Evolutionary conservation across 192 early-diverging fungal genomes (phyloP), one percentile per base, ranked within the genome.

Genomic region (Blastocladiella britannica): DNA sequence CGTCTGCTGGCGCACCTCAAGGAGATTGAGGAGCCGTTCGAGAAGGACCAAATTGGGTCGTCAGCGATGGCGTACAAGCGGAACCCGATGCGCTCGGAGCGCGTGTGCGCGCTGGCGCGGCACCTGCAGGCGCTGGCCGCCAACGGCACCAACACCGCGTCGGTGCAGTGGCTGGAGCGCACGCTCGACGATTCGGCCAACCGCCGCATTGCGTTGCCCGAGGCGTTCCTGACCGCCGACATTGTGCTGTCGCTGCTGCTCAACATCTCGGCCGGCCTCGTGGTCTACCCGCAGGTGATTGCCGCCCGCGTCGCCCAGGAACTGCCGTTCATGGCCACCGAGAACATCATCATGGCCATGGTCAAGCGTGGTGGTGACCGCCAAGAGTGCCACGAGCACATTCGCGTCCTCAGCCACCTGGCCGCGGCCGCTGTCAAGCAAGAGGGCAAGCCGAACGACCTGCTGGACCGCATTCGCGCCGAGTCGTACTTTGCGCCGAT

Each of bases 61-160:
- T 91, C 87, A 26, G 94, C 94, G 58, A 97, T 97, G 94, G 94
- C 94, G 58, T 97, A 97, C 76, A 97, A 97, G 86, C 85, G 94
- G 61, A 97, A 97, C 79, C 94, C 94, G 25, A 97, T 97, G 94
- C 83, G 92, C 30, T 91, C 83, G 63, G 94, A 97, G 67, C 85
- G 94, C 63, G 87, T 93, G 20, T 97, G 94, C 76, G 86, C 88
- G 55, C 76, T 97, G 56, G 71, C 89, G 4, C 89, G 94, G 57
- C 94, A 97, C 68, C 77, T 97, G 60, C 91, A 92, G 83, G 75
- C 86, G 9, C 78, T 97, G 7, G 75, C 84, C 37, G 81, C 84
- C 63, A 83, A 97, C 69, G 81, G 87, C 25, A 69, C 87, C 54
- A 78, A 87, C 58, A 97, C 94, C 9, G 84, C 87, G 37, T 84